phyloP scores from a whole-genome alignment of 371 early-diverging fungal genomes.

The Neoconidiobolus thromboides region DNA sequence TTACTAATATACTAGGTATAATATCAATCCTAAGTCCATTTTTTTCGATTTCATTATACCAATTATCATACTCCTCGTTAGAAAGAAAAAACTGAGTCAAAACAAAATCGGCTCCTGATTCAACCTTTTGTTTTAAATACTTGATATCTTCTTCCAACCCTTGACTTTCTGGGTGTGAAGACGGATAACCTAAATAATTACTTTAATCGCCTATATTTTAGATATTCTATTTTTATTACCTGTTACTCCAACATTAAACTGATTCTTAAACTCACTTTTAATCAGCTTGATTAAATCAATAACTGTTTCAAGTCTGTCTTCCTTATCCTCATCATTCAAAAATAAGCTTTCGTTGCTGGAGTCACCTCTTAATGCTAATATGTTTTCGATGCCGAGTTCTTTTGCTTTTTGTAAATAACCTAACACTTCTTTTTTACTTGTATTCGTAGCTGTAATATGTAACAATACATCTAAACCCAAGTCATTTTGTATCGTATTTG shows the following conservation, averaged over 20 bases:
- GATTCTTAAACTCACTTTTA: constrained; percentile 63
- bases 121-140: constrained; percentile 64
- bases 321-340: constrained; percentile 12
- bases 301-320: constrained; percentile 51
- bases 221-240: constrained; percentile 14
- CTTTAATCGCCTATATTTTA: not conserved
- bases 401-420: constrained; percentile 41
- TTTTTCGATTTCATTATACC: constrained; percentile 19
- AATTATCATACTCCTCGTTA: constrained; percentile 43
- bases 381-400: constrained; percentile 72
- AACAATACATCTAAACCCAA: constrained; percentile 79
- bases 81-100: constrained; percentile 90
- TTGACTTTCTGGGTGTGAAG: constrained; percentile 61
- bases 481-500: constrained; percentile 62
- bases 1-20: constrained; percentile 87
- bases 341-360: not conserved
- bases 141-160: constrained; percentile 29
- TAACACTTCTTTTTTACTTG: constrained; percentile 11
- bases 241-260: constrained; percentile 90
- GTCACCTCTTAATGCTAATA: constrained; percentile 83
- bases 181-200: constrained; percentile 57
- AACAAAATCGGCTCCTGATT: constrained; percentile 86
- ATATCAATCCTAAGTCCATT: constrained; percentile 66
- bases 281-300: constrained; percentile 84
- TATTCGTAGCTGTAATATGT: constrained; percentile 94